Base-by-base conservation (phyloP, 192 early-diverging fungal genomes). In the Backusella mclennaniae region DNA sequence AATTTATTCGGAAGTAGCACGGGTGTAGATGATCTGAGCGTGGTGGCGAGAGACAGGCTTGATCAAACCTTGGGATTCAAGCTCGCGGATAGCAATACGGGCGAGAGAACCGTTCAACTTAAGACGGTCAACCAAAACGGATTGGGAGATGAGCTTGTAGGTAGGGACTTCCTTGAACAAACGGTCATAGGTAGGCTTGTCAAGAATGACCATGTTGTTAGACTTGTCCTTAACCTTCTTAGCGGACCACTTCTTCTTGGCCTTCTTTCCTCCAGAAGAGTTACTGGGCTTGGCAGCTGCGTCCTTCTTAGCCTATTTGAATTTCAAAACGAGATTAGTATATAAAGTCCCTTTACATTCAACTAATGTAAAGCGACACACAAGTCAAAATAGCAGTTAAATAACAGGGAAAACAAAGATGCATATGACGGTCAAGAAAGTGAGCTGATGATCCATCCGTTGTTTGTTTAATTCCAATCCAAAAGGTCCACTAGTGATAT, bases 191-290 rank as follows among this genome's bases (percentile, higher is more conserved):
- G 97, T 99, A 79, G 95, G 85, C 86, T 97, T 95, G 89, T 98
- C 95, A 82, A 99, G 95, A 86, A 93, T 86, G 82, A 99, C 97
- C 84, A 94, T 89, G 93, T 99, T 99, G 95, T 99, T 98, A 85
- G 97, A 94, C 95, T 99, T 99, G 86, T 99, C 98, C 96, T 99
- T 98, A 76, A 97, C 95, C 92, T 97, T 97, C 82, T 95, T 95
- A 92, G 96, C 96, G 77, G 98, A 99, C 98, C 98, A 99, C 95
- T 99, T 99, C 97, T 79, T 79, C 77, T 77, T 89, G 76, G 83
- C 86, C 83, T 88, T 88, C 83, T 90, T 90, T 79, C 84, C 89
- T 85, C 85, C 89, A 79, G 83, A 84, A 35, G 83, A 89, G 80
- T 87, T 85, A 74, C 82, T 53, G 44, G 85, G 85, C 82, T 89